A percentile compares a stretch with the other conserved stretches of the same genome.
phyloP scores from a whole-genome alignment of 2,329 filamentous ascomycete genomes.

The Periconia macrospinosa region DNA sequence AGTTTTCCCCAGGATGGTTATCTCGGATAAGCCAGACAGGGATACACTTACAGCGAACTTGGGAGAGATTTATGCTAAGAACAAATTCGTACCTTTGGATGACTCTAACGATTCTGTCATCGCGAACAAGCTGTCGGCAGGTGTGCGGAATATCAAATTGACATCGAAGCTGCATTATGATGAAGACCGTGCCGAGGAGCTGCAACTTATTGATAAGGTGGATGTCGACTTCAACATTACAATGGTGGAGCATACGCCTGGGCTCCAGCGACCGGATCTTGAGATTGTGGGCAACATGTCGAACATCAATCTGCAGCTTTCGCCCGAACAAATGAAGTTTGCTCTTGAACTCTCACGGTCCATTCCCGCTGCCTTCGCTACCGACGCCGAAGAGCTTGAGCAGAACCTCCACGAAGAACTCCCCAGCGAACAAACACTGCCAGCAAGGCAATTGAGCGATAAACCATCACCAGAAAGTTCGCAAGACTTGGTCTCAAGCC shows the following conservation, averaged over 20 bases:
- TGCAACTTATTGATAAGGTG: slow-evolving; percentile 96
- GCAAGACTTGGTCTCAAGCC: slow-evolving; percentile 53
- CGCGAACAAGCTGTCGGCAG: slow-evolving; percentile 86
- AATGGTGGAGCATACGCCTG: slow-evolving; percentile 81
- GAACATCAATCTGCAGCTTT: slow-evolving; percentile 85
- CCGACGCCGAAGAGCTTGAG: slow-evolving; percentile 68
- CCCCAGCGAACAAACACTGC: slow-evolving; percentile 56
- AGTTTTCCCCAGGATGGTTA: slow-evolving; percentile 81
- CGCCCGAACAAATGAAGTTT: slow-evolving; percentile 88
- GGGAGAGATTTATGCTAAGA: slow-evolving; percentile 96
- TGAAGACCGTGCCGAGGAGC: slow-evolving; percentile 72
- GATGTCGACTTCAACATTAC: slow-evolving; percentile 92
- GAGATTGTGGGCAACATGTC: slow-evolving; percentile 93
- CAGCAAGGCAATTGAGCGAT: slow-evolving; percentile 49
- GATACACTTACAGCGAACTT: slow-evolving; percentile 91
- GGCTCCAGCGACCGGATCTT: slow-evolving; percentile 79
- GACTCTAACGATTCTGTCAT: slow-evolving; percentile 72
- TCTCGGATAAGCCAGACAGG: slow-evolving; percentile 68
- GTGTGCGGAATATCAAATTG: slow-evolving; percentile 87
- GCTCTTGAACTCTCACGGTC: slow-evolving; percentile 84
- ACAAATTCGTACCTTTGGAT: slow-evolving; percentile 84
- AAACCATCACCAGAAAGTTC: slow-evolving; percentile 45
- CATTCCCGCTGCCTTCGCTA: slow-evolving; percentile 83
- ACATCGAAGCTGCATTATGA: slow-evolving; percentile 87
- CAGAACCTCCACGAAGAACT: slow-evolving; percentile 76